These are phyloP conservation scores for Camellia lanceoleosa DNA, from an alignment of 148 eudicot species.

Conservation along the genomic window DNA sequence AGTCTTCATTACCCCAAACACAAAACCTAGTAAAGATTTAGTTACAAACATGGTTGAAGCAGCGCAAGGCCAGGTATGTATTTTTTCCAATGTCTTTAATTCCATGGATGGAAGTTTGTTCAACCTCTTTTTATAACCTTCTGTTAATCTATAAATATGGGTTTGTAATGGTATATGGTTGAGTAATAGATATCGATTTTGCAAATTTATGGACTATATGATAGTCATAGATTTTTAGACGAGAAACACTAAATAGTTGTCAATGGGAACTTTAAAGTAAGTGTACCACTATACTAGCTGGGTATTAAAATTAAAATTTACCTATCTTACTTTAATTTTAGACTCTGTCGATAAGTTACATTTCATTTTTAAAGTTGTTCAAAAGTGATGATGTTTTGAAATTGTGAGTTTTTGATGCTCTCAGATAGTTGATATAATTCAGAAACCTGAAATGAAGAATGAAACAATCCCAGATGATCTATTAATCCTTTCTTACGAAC, in stretches of 20 bases:
- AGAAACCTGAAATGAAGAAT: slow-evolving; percentile 16
- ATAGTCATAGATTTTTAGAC: neutral
- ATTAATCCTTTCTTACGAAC: slow-evolving; percentile 57
- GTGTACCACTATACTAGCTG: neutral
- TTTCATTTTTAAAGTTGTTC: neutral
- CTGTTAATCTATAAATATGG: neutral
- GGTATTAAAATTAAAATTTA: neutral
- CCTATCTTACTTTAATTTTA: neutral
- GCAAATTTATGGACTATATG: neutral
- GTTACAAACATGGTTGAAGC: slow-evolving; percentile 68
- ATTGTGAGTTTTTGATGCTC: slow-evolving; percentile 16
- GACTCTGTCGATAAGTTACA: neutral
- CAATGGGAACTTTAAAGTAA: neutral
- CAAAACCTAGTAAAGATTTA: slow-evolving; percentile 63
- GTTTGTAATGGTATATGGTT: neutral
- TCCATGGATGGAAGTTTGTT: slow-evolving; percentile 1
- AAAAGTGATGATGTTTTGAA: neutral
- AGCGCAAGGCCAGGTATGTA: slow-evolving; percentile 75
- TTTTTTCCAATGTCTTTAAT: neutral
- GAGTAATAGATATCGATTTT: neutral
- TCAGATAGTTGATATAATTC: slow-evolving; percentile 35
- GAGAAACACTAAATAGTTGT: neutral
- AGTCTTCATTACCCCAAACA: slow-evolving; percentile 61
- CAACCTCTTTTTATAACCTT: neutral
- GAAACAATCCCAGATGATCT: slow-evolving; percentile 28